Evolutionary conservation across 2,329 filamentous ascomycete genomes (phyloP), one percentile per base, ranked within the genome.

Genomic region (Laburnicola sp.): DNA sequence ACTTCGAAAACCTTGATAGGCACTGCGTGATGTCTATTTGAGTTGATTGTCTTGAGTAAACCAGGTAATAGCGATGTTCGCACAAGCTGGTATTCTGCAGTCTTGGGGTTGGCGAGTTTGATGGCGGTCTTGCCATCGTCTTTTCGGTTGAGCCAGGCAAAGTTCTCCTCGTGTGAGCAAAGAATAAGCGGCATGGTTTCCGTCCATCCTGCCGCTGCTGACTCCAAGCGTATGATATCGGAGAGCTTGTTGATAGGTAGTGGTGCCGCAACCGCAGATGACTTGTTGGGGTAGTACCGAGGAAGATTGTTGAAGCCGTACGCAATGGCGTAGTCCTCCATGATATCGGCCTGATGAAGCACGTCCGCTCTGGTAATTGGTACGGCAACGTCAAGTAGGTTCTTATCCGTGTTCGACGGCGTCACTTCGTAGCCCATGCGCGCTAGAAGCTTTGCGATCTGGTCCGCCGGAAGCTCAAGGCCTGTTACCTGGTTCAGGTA

Each of bases 101-200:
- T 95, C 79, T 97, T 97, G 49, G 92, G 92, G 73, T 97, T 97
- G 58, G 89, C 89, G 35, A 97, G 86, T 64, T 85, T 86, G 60
- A 97, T 85, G 26, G 90, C 91, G 0, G 87, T 91, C 51, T 82
- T 86, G 58, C 90, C 90, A 65, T 96, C 89, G 62, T 97, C 92
- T 68, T 86, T 86, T 68, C 91, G 87, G 77, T 96, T 96, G 45
- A 99, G 80, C 88, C 90, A 97, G 53, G 82, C 87, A 73, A 97
- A 99, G 78, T 99, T 99, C 81, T 99, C 94, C 68, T 97, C 93
- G 73, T 97, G 91, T 39, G 91, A 96, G 81, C 94, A 99, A 48
- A 99, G 84, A 62, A 96, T 97, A 26, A 99, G 81, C 25, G 94
- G 93, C 83, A 99, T 87, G 49, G 96, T 93, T 78, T 99, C 94